These are phyloP conservation scores for Cytospora paraplurivora DNA, from an alignment of 2,329 filamentous ascomycete species.

Conservation along the genomic window DNA sequence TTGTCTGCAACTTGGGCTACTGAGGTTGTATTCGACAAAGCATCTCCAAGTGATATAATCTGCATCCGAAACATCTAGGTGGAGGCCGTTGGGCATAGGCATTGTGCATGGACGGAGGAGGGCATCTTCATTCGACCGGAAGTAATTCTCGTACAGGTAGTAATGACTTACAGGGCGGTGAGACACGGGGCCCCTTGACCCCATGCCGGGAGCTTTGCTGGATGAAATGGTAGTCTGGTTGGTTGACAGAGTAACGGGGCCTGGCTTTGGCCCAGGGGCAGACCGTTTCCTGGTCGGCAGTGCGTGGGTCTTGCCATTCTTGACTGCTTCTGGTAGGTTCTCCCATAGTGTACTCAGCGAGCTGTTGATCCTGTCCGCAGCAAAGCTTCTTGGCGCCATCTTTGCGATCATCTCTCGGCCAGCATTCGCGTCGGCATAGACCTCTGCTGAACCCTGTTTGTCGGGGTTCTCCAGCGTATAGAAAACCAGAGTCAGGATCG, in stretches of 20 bases:
- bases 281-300: slow-evolving; percentile 58
- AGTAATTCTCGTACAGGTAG: background rate
- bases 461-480: slow-evolving; percentile 80
- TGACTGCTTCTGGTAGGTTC: slow-evolving; percentile 73
- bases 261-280: slow-evolving; percentile 48
- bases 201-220: background rate
- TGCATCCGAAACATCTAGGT: background rate
- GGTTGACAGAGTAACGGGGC: slow-evolving; percentile 32
- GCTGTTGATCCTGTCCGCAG: slow-evolving; percentile 81
- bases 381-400: slow-evolving; percentile 81
- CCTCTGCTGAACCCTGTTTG: slow-evolving; percentile 72
- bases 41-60: too few species aligned
- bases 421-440: slow-evolving; percentile 81
- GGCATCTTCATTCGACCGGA: background rate
- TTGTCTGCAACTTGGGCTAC: background rate
- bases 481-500: slow-evolving; percentile 76
- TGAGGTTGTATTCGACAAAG: background rate
- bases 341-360: slow-evolving; percentile 80
- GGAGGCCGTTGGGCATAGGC: background rate
- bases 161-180: slow-evolving; percentile 2
- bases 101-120: background rate
- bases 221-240: slow-evolving; percentile 15
- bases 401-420: slow-evolving; percentile 81
- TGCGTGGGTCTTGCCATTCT: slow-evolving; percentile 47
- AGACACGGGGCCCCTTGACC: background rate